A percentile compares a stretch with the other conserved stretches of the same genome.
Conservation (phyloP, 2,329 filamentous ascomycete genomes). For the Aspergillus tubingensis region DNA sequence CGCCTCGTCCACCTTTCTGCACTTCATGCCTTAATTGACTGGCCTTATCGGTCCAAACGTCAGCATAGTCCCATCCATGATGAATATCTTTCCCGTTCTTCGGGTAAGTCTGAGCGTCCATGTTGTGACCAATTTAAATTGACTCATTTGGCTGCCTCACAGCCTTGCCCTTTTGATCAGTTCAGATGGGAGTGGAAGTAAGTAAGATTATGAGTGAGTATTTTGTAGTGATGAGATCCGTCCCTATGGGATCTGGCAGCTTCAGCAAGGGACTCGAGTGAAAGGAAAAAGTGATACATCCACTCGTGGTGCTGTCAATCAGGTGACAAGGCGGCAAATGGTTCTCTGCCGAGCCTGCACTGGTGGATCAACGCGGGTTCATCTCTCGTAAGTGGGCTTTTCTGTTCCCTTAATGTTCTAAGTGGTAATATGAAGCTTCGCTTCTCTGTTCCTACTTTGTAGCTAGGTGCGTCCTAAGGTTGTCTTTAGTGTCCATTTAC, state of each 20-base stretch:
- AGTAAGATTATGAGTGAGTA: background rate
- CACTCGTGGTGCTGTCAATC: slow-evolving; percentile 11
- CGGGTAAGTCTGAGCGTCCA: background rate
- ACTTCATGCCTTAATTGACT: slow-evolving; percentile 14
- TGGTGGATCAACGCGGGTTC: slow-evolving; percentile 23
- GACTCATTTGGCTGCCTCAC: no score
- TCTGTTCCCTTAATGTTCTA: slow-evolving; percentile 1
- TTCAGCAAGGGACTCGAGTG: no score
- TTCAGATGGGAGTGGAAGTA: background rate
- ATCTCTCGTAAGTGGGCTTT: slow-evolving; percentile 11
- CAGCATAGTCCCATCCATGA: slow-evolving; percentile 3
- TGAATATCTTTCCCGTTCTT: background rate
- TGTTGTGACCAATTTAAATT: no score
- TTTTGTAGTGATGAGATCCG: background rate
- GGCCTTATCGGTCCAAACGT: slow-evolving; percentile 12
- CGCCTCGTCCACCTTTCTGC: slow-evolving; percentile 23
- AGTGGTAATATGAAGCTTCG: no score
- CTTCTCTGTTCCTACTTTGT: background rate
- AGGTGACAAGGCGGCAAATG: slow-evolving; percentile 13
- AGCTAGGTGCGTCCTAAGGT: background rate
- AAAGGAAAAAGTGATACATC: slow-evolving; percentile 17
- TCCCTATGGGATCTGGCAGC: background rate
- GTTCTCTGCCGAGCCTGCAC: slow-evolving; percentile 16
- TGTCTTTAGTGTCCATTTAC: background rate
- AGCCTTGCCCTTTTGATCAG: no score